These are phyloP conservation scores for Magnusiomyces tetraspermus DNA, from an alignment of 1,139 yeast genomes.

Conservation along the genomic window DNA sequence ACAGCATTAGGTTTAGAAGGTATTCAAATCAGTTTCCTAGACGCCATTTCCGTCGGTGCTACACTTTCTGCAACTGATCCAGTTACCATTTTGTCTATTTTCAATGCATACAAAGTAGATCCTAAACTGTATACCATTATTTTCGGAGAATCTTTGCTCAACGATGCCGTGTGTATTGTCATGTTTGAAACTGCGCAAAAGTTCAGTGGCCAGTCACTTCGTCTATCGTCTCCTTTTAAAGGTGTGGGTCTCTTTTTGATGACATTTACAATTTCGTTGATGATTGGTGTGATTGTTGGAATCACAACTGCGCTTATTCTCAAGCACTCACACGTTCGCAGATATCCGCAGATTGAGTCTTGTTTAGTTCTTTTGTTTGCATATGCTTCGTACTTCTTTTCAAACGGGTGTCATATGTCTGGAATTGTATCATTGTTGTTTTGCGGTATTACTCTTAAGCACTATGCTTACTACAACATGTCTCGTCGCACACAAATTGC, in stretches of 20 bases:
- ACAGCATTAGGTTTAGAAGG: slow-evolving; percentile 87
- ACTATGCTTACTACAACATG: slow-evolving; percentile 96
- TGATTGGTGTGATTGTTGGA: slow-evolving; percentile 85
- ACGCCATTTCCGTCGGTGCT: slow-evolving; percentile 95
- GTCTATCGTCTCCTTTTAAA: slow-evolving; percentile 70
- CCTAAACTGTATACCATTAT: slow-evolving; percentile 94
- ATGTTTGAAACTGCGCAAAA: slow-evolving; percentile 98
- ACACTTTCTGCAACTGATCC: slow-evolving; percentile 98
- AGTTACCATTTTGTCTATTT: slow-evolving; percentile 89
- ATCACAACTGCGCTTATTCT: slow-evolving; percentile 78
- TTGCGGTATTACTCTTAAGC: slow-evolving; percentile 94
- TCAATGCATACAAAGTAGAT: slow-evolving; percentile 95
- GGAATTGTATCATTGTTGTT: slow-evolving; percentile 92
- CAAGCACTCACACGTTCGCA: slow-evolving; percentile 84
- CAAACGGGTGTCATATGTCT: slow-evolving; percentile 98
- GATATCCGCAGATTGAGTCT: slow-evolving; percentile 94
- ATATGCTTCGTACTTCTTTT: slow-evolving; percentile 91
- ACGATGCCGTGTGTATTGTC: slow-evolving; percentile 97
- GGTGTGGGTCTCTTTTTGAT: slow-evolving; percentile 90
- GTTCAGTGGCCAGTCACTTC: slow-evolving; percentile 69
- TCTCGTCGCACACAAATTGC: slow-evolving; percentile 95
- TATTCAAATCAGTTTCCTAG: slow-evolving; percentile 80
- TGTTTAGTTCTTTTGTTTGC: slow-evolving; percentile 86
- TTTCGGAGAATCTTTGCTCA: slow-evolving; percentile 89
- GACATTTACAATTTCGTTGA: slow-evolving; percentile 87